Evolutionary conservation across 306 rosid genomes (phyloP).

Genomic region (Vigna trinervia): DNA sequence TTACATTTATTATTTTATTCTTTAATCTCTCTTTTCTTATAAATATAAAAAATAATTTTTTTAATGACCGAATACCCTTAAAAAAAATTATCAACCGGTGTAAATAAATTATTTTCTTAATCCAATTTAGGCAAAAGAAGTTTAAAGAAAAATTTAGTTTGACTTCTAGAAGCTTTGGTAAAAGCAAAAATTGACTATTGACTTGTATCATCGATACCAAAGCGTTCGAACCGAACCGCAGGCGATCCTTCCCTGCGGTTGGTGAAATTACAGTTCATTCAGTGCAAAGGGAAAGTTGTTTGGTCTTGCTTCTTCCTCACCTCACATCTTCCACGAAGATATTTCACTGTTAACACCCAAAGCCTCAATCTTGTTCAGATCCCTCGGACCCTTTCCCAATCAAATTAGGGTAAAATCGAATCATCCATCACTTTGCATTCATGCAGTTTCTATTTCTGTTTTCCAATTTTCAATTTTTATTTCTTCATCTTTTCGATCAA

Average conservation of each 20-base stretch:
- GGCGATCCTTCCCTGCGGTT: constrained; percentile 31
- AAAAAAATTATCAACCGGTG: too few species aligned
- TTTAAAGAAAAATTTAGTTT: not conserved
- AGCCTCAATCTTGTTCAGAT: constrained; percentile 36
- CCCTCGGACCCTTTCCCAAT: constrained; percentile 33
- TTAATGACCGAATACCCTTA: too few species aligned
- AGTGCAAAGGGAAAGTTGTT: not conserved
- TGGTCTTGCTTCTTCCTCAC: not conserved
- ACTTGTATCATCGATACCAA: not conserved
- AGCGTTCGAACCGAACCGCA: constrained; percentile 40
- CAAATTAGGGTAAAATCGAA: constrained; percentile 37
- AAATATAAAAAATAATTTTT: too few species aligned
- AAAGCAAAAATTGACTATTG: not conserved
- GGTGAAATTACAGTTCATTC: constrained; percentile 34
- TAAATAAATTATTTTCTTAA: not conserved
- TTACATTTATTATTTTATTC: too few species aligned
- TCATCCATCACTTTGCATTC: not conserved
- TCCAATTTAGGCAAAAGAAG: not conserved
- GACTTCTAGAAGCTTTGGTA: not conserved
- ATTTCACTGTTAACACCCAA: constrained; percentile 11
- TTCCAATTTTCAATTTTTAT: not conserved
- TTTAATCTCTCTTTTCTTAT: too few species aligned
- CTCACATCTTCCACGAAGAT: not conserved
- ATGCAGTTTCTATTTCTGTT: constrained; percentile 27
- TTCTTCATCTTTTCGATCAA: not conserved